Conservation (phyloP, 805 yeast genomes). For the Kodamaea kakaduensis region DNA sequence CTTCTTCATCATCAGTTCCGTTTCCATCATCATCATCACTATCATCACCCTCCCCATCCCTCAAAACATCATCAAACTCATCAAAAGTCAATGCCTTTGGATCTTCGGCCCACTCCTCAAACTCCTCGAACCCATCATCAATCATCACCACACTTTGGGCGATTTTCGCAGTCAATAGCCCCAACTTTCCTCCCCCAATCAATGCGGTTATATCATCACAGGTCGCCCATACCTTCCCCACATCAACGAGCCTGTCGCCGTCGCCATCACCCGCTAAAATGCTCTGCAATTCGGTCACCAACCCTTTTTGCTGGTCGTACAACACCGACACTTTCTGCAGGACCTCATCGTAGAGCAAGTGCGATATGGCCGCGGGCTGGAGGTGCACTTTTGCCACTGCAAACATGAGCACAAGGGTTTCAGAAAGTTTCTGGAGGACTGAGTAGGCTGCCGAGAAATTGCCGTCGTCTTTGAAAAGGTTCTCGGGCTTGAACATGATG, state of each 20-base stretch:
- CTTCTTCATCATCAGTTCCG: slow-evolving; percentile 14
- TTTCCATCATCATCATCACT: too few species aligned
- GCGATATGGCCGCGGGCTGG: slow-evolving; percentile 25
- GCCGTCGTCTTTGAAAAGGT: slow-evolving; percentile 35
- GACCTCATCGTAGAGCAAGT: slow-evolving; percentile 36
- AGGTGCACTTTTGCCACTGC: slow-evolving; percentile 38
- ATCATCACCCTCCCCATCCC: too few species aligned
- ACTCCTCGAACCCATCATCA: slow-evolving; percentile 62
- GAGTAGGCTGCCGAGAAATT: slow-evolving; percentile 30
- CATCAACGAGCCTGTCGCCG: slow-evolving; percentile 47
- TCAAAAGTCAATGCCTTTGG: slow-evolving; percentile 45
- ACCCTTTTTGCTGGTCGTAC: slow-evolving; percentile 16
- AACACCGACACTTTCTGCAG: slow-evolving; percentile 19
- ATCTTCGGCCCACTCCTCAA: slow-evolving; percentile 64
- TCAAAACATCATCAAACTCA: slow-evolving; percentile 35
- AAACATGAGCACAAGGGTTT: slow-evolving; percentile 41
- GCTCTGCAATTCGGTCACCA: slow-evolving; percentile 26
- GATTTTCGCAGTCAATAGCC: slow-evolving; percentile 46
- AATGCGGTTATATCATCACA: slow-evolving; percentile 49
- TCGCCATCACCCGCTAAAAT: slow-evolving; percentile 19
- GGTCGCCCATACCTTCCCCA: slow-evolving; percentile 70
- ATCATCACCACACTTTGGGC: slow-evolving; percentile 43
- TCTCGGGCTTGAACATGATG: slow-evolving; percentile 60
- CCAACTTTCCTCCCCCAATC: slow-evolving; percentile 49
- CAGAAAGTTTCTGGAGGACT: slow-evolving; percentile 45